phyloP scores from a whole-genome alignment of 2,329 filamentous ascomycete genomes.

The Xylariaceae sp. region DNA sequence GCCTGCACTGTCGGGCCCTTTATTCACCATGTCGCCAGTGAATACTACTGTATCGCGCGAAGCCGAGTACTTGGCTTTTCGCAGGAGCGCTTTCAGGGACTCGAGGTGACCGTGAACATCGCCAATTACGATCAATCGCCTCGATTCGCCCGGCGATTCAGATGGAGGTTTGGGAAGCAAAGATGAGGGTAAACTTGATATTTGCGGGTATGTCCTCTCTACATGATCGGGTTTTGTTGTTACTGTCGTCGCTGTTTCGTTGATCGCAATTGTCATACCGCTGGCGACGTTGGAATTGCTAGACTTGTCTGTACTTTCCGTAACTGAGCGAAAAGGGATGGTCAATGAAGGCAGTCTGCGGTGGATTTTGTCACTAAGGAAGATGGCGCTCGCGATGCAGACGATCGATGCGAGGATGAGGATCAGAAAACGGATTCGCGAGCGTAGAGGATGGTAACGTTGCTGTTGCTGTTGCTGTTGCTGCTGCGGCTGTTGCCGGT shows the following conservation, averaged over 20 bases:
- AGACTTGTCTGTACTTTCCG: background rate
- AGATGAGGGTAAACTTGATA: slow-evolving; percentile 25
- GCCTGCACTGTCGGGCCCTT: slow-evolving; percentile 76
- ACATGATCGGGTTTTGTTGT: slow-evolving; percentile 1
- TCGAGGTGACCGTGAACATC: slow-evolving; percentile 86
- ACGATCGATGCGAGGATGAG: slow-evolving; percentile 4
- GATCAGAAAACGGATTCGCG: slow-evolving; percentile 3
- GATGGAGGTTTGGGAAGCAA: slow-evolving; percentile 31
- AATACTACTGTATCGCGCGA: slow-evolving; percentile 70
- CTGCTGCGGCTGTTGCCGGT: background rate
- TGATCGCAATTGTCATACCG: background rate
- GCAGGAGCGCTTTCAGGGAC: slow-evolving; percentile 60
- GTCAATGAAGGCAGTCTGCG: background rate
- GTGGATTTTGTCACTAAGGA: slow-evolving; percentile 4
- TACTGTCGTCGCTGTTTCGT: background rate
- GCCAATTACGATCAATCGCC: slow-evolving; percentile 73
- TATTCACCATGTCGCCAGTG: slow-evolving; percentile 74
- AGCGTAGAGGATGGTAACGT: slow-evolving; percentile 2
- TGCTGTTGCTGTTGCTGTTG: background rate
- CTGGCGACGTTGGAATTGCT: background rate
- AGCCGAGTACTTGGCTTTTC: slow-evolving; percentile 54
- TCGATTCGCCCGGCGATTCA: slow-evolving; percentile 33
- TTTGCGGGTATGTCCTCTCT: slow-evolving; percentile 19
- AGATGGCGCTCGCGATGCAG: slow-evolving; percentile 9
- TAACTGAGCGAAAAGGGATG: background rate